phyloP scores from a whole-genome alignment of 2,329 filamentous ascomycete genomes.

The Seiridium unicorne region DNA sequence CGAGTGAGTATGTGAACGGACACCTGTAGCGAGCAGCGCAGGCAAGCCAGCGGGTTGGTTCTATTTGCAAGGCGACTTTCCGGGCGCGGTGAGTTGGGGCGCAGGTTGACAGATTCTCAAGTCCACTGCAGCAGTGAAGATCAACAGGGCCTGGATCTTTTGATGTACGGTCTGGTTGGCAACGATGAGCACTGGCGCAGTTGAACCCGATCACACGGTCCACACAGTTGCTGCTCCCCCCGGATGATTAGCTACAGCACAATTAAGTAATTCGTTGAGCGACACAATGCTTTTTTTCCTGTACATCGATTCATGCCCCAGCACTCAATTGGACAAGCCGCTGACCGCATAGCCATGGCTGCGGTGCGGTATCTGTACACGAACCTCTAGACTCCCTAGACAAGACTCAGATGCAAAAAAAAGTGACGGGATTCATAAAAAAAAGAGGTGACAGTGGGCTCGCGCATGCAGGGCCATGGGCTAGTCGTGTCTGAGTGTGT shows the following conservation, averaged over 20 bases:
- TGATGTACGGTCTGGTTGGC: background rate
- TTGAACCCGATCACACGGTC: background rate
- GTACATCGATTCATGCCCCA: background rate
- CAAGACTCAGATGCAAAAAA: background rate
- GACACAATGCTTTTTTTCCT: background rate
- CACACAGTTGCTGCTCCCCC: background rate
- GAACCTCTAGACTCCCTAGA: background rate
- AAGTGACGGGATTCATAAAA: background rate
- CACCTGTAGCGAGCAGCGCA: too few relatives aligned
- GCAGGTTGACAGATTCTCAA: background rate
- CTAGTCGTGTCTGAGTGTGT: conserved; percentile 2
- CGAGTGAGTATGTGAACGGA: too few relatives aligned
- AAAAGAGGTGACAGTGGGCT: conserved; percentile 2
- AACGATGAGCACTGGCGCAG: background rate
- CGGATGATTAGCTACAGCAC: background rate
- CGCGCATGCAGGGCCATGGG: background rate
- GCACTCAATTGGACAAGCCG: background rate
- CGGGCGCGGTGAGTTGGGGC: background rate
- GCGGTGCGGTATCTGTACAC: background rate
- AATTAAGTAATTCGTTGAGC: background rate
- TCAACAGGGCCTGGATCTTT: conserved; percentile 8
- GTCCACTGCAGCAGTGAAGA: conserved; percentile 2
- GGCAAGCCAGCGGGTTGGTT: background rate
- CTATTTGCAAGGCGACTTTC: background rate
- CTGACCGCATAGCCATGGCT: background rate